Conservation (phyloP, 768 basidiomycete genomes). For the Podaxis sp. region DNA sequence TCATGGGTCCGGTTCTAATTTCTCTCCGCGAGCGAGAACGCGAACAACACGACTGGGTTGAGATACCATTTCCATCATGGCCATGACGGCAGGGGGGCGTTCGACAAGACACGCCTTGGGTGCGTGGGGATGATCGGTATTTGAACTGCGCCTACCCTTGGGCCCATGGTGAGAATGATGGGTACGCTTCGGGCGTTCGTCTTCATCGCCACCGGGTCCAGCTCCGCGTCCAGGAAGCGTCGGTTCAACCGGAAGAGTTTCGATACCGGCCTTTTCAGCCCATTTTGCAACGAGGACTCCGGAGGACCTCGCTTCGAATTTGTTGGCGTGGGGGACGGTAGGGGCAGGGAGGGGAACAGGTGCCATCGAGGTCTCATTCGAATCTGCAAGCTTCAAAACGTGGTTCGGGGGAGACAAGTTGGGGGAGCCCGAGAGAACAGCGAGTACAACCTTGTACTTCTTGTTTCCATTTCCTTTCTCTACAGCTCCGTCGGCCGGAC, state of each 20-base stretch:
- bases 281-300: conserved; percentile 66
- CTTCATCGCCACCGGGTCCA: conserved; percentile 29
- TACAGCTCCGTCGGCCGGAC: neutral
- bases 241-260: conserved; percentile 55
- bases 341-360: conserved; percentile 72
- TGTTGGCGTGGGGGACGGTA: conserved; percentile 45
- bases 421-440: conserved; percentile 42
- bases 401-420: conserved; percentile 35
- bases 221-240: conserved; percentile 34
- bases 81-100: conserved; percentile 73
- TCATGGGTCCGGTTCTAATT: conserved; percentile 56
- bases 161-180: conserved; percentile 22
- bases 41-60: conserved; percentile 76
- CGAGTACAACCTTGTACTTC: conserved; percentile 58
- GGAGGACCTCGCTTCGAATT: conserved; percentile 63
- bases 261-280: conserved; percentile 64
- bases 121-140: conserved; percentile 17
- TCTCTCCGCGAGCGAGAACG: conserved; percentile 83
- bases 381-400: conserved; percentile 30
- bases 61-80: conserved; percentile 78
- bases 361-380: conserved; percentile 32
- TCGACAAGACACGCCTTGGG: conserved; percentile 58
- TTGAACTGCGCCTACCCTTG: conserved; percentile 27
- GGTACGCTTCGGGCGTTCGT: conserved; percentile 29
- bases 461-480: conserved; percentile 11